Conservation (phyloP, 805 yeast species). For the Saccharomycopsis microspora region DNA sequence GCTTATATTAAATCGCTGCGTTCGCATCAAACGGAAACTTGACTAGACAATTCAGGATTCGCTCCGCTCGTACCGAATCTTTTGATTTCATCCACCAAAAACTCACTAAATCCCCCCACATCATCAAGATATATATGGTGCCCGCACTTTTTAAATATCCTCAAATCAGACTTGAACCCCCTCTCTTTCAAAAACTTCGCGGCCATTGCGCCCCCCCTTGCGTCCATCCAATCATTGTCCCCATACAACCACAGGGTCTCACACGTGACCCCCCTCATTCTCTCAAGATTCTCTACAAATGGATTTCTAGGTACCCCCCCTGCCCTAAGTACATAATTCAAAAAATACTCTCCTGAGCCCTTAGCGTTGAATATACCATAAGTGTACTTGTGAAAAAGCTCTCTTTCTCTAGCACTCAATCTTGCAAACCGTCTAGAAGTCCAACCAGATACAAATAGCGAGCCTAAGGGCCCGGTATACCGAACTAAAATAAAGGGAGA, state of each 20-base stretch:
- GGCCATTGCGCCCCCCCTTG: conserved; percentile 27
- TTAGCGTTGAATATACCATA: conserved; percentile 75
- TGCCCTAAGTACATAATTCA: conserved; percentile 74
- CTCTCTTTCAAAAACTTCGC: conserved; percentile 20
- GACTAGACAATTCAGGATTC: too few relatives aligned
- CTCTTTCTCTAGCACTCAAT: conserved; percentile 33
- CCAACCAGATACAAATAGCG: conserved; percentile 84
- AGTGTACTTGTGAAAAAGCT: conserved; percentile 61
- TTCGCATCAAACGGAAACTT: too few relatives aligned
- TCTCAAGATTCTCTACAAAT: conserved; percentile 30
- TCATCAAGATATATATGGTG: conserved; percentile 77
- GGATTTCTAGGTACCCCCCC: conserved; percentile 88
- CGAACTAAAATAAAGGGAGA: conserved; percentile 82
- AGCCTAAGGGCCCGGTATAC: conserved; percentile 70
- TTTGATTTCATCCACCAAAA: conserved; percentile 17
- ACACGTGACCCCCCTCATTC: conserved; percentile 36
- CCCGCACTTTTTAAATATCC: conserved; percentile 46
- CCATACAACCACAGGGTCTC: conserved; percentile 83
- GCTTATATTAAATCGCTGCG: too few relatives aligned
- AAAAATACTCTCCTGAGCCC: conserved; percentile 91
- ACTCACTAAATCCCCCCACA: conserved; percentile 36
- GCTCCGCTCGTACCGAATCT: not conserved
- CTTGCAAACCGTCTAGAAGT: conserved; percentile 67
- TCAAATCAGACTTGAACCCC: conserved; percentile 23
- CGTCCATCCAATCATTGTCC: conserved; percentile 59